These are phyloP conservation scores for Candida vaughaniae DNA, from an alignment of 805 yeast genomes.

Conservation along the genomic window DNA sequence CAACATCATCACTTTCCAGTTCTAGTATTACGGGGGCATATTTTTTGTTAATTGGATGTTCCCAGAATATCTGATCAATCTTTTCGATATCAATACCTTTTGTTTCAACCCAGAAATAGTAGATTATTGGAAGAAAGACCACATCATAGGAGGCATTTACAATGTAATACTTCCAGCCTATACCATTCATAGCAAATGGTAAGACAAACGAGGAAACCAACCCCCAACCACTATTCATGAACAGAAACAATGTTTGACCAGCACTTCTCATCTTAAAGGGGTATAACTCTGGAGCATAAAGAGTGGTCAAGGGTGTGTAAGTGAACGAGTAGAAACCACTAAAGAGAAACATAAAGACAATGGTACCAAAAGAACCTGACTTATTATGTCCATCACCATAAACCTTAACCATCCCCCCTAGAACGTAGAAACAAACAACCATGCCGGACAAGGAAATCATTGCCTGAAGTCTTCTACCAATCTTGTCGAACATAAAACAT, in stretches of 20 bases:
- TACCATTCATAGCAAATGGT: constrained; percentile 16
- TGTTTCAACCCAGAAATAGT: constrained; percentile 15
- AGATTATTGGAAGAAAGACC: constrained; percentile 13
- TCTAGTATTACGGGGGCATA: background rate
- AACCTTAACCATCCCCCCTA: constrained; percentile 12
- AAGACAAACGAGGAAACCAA: constrained; percentile 13
- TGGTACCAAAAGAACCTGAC: constrained; percentile 13
- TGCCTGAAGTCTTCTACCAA: constrained; percentile 13
- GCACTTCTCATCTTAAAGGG: constrained; percentile 14
- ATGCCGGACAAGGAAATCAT: constrained; percentile 11
- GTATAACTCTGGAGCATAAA: constrained; percentile 15
- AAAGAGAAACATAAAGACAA: constrained; percentile 15
- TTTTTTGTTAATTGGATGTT: constrained; percentile 6
- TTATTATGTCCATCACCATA: constrained; percentile 12
- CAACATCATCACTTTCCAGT: background rate
- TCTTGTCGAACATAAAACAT: constrained; percentile 9
- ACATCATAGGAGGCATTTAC: constrained; percentile 20
- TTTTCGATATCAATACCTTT: constrained; percentile 13
- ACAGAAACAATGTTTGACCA: constrained; percentile 8
- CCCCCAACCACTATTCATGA: constrained; percentile 10
- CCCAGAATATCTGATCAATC: constrained; percentile 11
- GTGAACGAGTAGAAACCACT: constrained; percentile 15
- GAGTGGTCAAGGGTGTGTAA: constrained; percentile 14
- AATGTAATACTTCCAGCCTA: constrained; percentile 19
- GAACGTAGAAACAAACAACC: constrained; percentile 7